Evolutionary conservation across 495 filamentous ascomycete genomes (phyloP).

Genomic region (Aspergillus avenaceus): DNA sequence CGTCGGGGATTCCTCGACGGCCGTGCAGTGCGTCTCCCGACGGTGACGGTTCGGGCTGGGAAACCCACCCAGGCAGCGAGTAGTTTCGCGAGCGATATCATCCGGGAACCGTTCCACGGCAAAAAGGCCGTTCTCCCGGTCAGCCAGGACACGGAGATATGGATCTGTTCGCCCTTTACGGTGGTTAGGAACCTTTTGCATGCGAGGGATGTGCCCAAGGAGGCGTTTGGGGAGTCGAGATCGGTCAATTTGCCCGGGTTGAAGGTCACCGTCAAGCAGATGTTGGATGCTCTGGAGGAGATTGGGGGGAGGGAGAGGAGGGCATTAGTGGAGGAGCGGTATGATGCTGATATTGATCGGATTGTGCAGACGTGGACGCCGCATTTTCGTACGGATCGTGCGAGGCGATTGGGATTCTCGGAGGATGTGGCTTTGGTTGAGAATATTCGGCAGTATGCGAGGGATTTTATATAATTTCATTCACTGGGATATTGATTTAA

Average conservation of each 20-base stretch:
- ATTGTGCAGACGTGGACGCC: slow-evolving; percentile 74
- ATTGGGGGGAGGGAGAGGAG: slow-evolving; percentile 67
- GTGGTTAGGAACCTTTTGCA: slow-evolving; percentile 68
- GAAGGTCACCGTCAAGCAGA: slow-evolving; percentile 65
- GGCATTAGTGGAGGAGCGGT: slow-evolving; percentile 59
- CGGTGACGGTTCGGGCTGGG: slow-evolving; percentile 70
- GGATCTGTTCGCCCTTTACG: slow-evolving; percentile 63
- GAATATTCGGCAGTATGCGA: slow-evolving; percentile 52
- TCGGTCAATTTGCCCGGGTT: slow-evolving; percentile 72
- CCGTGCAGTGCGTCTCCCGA: slow-evolving; percentile 65
- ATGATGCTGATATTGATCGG: slow-evolving; percentile 59
- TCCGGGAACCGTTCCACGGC: slow-evolving; percentile 61
- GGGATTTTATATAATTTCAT: slow-evolving; percentile 25
- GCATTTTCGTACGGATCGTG: slow-evolving; percentile 57
- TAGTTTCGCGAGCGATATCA: slow-evolving; percentile 70
- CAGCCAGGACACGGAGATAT: slow-evolving; percentile 50
- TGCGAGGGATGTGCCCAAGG: slow-evolving; percentile 52
- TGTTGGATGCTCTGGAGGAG: slow-evolving; percentile 67
- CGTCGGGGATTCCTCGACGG: slow-evolving; percentile 66
- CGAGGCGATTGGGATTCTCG: slow-evolving; percentile 56
- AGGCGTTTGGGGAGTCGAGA: slow-evolving; percentile 51
- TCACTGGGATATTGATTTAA: no score
- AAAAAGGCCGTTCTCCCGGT: slow-evolving; percentile 62
- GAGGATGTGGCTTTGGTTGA: slow-evolving; percentile 55
- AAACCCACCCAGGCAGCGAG: slow-evolving; percentile 72